Evolutionary conservation across 306 rosid species (phyloP), one percentile per base, ranked within the genome.

Genomic region (Benincasa hispida): DNA sequence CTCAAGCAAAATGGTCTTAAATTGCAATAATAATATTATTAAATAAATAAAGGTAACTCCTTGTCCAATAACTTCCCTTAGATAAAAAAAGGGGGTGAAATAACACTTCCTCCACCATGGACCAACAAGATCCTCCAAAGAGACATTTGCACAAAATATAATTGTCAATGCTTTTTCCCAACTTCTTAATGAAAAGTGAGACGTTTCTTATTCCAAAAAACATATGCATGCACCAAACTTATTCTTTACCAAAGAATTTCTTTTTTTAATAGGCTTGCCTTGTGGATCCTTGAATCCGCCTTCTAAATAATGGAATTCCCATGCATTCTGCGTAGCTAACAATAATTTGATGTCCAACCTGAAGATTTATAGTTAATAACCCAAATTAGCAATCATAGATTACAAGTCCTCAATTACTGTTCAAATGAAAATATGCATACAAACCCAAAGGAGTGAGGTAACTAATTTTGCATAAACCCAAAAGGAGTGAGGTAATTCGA

Each of bases 341-440:
- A 72, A 93, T 80, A 78, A 93, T 93, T 84, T 93, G 98, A 86
- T 93, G 98, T 78, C 98, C 98, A 83, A 93, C 98, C 98, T 93
- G 85, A 51, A 32, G 54, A 83, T 86, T 81, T 73, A 10, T 32
- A 19, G 47, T n/a, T 65, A 70, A 76, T 62, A 76, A 42, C 63
- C 67, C 61, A 60, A 45, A 48, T 53, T 25, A 51, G 28, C 60
- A 47, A 30, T 48, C 61, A 51, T 32, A 35, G 39, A 45, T 25
- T 45, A 42, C 75, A 69, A 15, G 34, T 24, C 13, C 0, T 69
- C 6, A 8, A 66, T 18, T 34, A 65, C 48, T 12, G 8, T 5
- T 34, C 15, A 65, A 65, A 65, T 65, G 45, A 32, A 7, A 63
- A 34, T 10, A 24, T 22, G 19, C 24, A 57, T 24, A 54, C 18